Base-by-base conservation (phyloP, 345 rosid genomes). In the Cardamine resedifolia region DNA sequence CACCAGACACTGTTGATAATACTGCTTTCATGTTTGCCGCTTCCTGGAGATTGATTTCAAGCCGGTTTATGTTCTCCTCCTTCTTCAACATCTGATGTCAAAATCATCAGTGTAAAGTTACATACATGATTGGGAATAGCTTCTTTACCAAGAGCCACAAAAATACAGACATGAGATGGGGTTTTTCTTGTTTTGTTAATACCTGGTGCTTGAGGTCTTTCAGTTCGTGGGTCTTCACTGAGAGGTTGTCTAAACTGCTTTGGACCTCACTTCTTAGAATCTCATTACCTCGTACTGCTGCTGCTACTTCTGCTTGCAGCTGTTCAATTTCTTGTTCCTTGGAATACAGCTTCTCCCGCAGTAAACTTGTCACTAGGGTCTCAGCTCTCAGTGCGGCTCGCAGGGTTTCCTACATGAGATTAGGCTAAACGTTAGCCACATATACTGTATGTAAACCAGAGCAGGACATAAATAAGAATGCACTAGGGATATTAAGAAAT, bases 121-220 rank as follows among this genome's bases (percentile, higher is more conserved):
- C 19, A 45, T 44, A 12, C 23, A 41, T 38, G n/a, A 38, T 19
- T 51, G 9, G 38, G 34, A 10, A 16, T 5, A 30, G 15, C 3
- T 43, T 57, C 16, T 14, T 21, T 64, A 49, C 23, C 12, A 28
- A 20, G 48, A 61, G 53, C 26, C 30, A 36, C 60, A 63, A 20
- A 53, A 27, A 55, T 15, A 65, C 24, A 56, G 21, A 48, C 19
- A 49, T 50, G 14, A 4, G 30, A 26, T 30, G 49, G 49, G 11
- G 31, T 58, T 23, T 5, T n/a, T 58, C 24, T 21, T 38, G n/a
- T 70, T 23, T 56, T 49, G 27, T 26, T 23, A 8, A 48, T 76
- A 95, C 97, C 99, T 87, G 96, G 62, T 87, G 87, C 74, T 90
- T 97, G 58, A 86, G 84, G 68, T 96, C 96, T 72, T 84, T 92